Evolutionary conservation across 495 filamentous ascomycete species (phyloP).

Genomic region (Aspergillus egyptiacus): DNA sequence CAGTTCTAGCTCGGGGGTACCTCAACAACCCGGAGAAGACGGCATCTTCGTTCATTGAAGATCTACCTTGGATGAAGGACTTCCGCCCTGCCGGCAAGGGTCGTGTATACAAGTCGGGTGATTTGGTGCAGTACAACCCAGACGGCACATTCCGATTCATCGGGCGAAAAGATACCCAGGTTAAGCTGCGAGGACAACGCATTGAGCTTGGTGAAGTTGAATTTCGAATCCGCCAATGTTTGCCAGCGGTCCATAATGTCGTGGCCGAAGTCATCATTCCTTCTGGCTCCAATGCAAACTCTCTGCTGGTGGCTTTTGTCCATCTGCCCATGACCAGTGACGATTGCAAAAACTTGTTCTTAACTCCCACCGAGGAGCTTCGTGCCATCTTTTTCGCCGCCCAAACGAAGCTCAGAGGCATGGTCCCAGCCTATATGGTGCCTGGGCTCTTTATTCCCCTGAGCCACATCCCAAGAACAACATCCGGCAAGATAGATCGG

Average conservation of each 20-base stretch:
- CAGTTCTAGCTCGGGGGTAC: constrained; percentile 37
- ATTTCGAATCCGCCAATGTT: not conserved
- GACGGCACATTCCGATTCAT: constrained; percentile 36
- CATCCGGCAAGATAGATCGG: not conserved
- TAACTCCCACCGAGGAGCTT: no score
- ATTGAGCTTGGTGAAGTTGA: constrained; percentile 31
- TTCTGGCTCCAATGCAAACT: no score
- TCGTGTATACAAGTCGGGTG: constrained; percentile 19
- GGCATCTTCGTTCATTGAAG: constrained; percentile 27
- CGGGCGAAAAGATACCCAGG: constrained; percentile 32
- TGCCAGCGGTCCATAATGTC: not conserved
- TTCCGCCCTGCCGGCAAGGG: constrained; percentile 7
- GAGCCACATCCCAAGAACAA: not conserved
- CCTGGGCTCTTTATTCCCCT: not conserved
- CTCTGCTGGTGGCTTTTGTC: no score
- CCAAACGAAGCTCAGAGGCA: no score
- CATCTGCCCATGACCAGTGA: no score
- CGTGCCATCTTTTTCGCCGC: no score
- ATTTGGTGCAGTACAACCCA: constrained; percentile 25
- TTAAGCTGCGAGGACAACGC: constrained; percentile 15
- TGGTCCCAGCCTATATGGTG: not conserved
- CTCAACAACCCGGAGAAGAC: constrained; percentile 33
- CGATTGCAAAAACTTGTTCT: no score
- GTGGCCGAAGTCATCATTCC: no score
- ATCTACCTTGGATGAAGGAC: constrained; percentile 26